Percentiles rank a stretch among this genome's conserved stretches.
phyloP scores from a whole-genome alignment of 139 green algal species.

The Chlamydomonas asymmetrica region DNA sequence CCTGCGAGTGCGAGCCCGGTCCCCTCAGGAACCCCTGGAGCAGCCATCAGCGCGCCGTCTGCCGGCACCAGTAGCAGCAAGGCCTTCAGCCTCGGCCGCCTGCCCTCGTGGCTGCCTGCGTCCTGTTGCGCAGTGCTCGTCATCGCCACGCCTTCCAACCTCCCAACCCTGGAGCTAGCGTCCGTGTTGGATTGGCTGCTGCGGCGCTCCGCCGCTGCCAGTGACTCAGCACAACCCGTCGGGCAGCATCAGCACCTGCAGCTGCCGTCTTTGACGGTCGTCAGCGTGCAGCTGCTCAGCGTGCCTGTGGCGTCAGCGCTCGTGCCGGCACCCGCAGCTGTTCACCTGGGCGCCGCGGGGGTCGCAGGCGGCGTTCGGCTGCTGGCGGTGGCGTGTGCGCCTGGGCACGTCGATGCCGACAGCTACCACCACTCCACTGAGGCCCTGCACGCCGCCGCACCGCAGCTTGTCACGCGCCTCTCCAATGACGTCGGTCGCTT shows the following conservation, averaged over 20 bases:
- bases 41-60: neutral
- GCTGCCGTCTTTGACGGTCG: neutral
- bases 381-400: constrained; percentile 11
- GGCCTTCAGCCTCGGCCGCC: neutral
- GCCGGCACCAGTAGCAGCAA: no score
- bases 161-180: constrained; percentile 5
- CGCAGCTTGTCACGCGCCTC: neutral
- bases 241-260: neutral
- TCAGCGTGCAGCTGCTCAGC: constrained; percentile 3
- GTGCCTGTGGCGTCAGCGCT: neutral
- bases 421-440: constrained; percentile 6
- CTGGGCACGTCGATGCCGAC: constrained; percentile 4
- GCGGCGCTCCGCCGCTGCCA: neutral
- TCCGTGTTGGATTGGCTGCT: constrained; percentile 12
- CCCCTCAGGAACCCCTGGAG: neutral
- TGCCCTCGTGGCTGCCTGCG: constrained; percentile 12
- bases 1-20: neutral
- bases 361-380: constrained; percentile 2
- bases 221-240: neutral
- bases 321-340: neutral
- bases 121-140: constrained; percentile 12
- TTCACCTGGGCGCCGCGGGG: neutral
- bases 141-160: neutral
- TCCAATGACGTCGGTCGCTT: neutral
- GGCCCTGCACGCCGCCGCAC: neutral